Conservation (phyloP, 108 stramenopile genomes). For the Discostella pseudostelligera region DNA sequence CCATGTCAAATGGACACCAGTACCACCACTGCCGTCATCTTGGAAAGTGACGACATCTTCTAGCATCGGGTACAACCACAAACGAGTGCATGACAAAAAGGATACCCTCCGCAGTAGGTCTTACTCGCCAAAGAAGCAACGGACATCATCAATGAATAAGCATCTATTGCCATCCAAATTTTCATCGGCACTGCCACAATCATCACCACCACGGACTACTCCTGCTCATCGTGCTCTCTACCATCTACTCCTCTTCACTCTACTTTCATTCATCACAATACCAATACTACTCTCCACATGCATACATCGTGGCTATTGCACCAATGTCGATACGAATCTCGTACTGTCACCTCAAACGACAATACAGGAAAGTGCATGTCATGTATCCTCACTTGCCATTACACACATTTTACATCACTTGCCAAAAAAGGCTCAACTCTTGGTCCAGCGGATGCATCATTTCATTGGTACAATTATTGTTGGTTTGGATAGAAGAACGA, state of each 20-base stretch:
- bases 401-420: background rate
- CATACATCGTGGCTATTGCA: background rate
- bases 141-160: background rate
- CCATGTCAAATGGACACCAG: background rate
- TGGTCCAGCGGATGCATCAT: background rate
- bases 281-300: conserved; percentile 1
- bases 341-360: background rate
- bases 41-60: background rate
- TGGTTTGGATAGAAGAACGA: too few relatives aligned
- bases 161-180: too few relatives aligned
- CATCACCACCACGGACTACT: background rate
- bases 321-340: background rate
- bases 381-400: conserved; percentile 2
- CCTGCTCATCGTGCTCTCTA: background rate
- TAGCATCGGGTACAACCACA: background rate
- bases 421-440: background rate
- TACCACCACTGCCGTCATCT: background rate
- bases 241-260: background rate
- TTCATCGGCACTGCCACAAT: background rate
- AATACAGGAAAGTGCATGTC: background rate
- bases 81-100: background rate
- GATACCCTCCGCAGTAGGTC: background rate
- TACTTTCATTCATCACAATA: background rate
- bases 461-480: background rate
- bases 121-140: background rate